A percentile compares a stretch with the other conserved stretches of the same genome.
phyloP scores from a whole-genome alignment of 768 basidiomycete genomes.

The Mycena belliarum region DNA sequence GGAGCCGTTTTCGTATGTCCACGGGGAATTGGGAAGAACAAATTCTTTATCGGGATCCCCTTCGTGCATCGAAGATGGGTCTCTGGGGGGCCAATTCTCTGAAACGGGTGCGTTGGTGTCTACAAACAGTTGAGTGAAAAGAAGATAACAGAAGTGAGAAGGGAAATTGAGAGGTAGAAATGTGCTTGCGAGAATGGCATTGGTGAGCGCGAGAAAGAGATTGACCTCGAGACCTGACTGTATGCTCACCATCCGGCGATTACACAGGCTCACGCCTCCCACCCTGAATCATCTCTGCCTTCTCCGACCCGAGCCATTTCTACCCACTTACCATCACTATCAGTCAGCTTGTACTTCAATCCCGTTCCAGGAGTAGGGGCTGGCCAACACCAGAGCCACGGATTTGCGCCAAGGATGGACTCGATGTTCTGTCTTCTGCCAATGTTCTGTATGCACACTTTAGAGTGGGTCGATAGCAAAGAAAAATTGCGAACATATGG shows the following conservation, averaged over 20 bases:
- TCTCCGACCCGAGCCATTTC: conserved; percentile 34
- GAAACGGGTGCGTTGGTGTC: conserved; percentile 27
- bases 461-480: conserved; percentile 6
- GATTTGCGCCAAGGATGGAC: conserved; percentile 74
- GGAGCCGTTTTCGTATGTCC: conserved; percentile 80
- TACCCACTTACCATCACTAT: conserved; percentile 75
- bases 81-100: conserved; percentile 73
- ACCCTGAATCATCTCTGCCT: conserved; percentile 23
- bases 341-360: conserved; percentile 71
- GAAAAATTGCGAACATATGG: conserved; percentile 71
- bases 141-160: conserved; percentile 1
- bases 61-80: conserved; percentile 44
- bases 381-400: conserved; percentile 86
- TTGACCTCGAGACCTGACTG: neutral
- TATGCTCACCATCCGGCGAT: conserved; percentile 4
- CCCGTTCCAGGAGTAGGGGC: conserved; percentile 67
- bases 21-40: conserved; percentile 64
- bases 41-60: conserved; percentile 40
- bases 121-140: conserved; percentile 4
- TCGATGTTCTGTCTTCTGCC: conserved; percentile 72
- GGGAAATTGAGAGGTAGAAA: conserved; percentile 2
- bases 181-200: conserved; percentile 3
- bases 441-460: conserved; percentile 61
- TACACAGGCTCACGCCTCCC: conserved; percentile 19
- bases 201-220: neutral